These are phyloP conservation scores for Osmanthus fragrans DNA, from an alignment of 257 asterid species.

Conservation along the genomic window DNA sequence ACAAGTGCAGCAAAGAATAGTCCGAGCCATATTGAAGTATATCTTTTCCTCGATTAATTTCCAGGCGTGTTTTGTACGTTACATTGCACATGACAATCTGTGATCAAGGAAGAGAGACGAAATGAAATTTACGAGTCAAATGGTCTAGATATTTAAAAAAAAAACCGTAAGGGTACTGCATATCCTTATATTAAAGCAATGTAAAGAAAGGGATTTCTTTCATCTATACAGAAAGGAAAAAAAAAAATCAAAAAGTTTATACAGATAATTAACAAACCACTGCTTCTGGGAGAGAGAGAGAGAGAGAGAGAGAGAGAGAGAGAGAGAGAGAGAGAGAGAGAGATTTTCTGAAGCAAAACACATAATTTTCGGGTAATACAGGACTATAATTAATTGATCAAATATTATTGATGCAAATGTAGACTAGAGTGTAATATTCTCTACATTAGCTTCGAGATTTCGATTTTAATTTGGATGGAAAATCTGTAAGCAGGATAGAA, in stretches of 20 bases:
- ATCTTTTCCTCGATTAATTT: not conserved
- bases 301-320: too few relatives aligned
- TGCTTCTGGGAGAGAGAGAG: not conserved
- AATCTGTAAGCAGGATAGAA: not conserved
- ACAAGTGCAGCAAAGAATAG: not conserved
- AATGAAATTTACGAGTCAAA: not conserved
- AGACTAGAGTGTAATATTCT: not conserved
- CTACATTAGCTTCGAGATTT: not conserved
- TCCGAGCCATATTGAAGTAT: not conserved
- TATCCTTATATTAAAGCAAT: too few relatives aligned
- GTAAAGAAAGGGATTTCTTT: not conserved
- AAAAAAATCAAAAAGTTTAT: too few relatives aligned
- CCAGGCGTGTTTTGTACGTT: not conserved
- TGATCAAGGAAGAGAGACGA: not conserved
- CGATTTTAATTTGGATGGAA: not conserved
- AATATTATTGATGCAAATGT: too few relatives aligned
- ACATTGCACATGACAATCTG: not conserved
- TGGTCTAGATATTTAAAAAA: too few relatives aligned
- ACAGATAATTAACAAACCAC: not conserved
- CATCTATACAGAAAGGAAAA: not conserved
- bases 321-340: too few relatives aligned
- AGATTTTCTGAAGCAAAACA: too few relatives aligned
- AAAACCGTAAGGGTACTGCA: too few relatives aligned
- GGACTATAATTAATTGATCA: too few relatives aligned
- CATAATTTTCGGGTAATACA: too few relatives aligned